Evolutionary conservation across 805 yeast species (phyloP).

Genomic region (Candida sakaeoensis): DNA sequence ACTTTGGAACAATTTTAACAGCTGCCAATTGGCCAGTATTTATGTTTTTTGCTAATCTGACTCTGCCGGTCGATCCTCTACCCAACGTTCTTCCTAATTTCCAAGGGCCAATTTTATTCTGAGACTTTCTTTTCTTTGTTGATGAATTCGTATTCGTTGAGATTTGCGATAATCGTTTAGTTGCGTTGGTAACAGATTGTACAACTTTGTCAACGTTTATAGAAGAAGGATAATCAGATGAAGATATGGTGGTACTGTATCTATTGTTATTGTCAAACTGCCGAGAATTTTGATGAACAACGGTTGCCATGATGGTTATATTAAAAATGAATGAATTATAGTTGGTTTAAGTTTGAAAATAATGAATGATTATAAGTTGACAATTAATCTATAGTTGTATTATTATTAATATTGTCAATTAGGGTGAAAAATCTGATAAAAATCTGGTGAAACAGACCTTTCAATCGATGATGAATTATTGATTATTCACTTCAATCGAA

Average conservation of each 20-base stretch:
- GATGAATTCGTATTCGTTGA: conserved; percentile 41
- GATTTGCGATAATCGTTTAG: conserved; percentile 49
- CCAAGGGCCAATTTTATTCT: conserved; percentile 89
- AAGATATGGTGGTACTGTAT: conserved; percentile 6
- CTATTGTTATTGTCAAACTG: conserved; percentile 14
- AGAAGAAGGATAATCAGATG: conserved; percentile 18
- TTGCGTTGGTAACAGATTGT: conserved; percentile 43
- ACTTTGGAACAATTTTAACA: conserved; percentile 91
- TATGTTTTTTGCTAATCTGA: conserved; percentile 83
- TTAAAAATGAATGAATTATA: conserved; percentile 9
- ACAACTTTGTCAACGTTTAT: conserved; percentile 38
- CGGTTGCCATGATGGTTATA: conserved; percentile 17
- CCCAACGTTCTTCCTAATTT: conserved; percentile 92
- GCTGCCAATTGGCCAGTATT: conserved; percentile 89
- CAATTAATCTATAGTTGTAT: background rate
- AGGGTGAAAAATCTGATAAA: too few species aligned
- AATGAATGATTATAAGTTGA: background rate
- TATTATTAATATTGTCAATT: too few species aligned
- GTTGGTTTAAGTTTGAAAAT: conserved; percentile 9
- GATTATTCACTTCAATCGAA: too few species aligned
- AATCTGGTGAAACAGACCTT: too few species aligned
- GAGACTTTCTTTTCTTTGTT: conserved; percentile 40
- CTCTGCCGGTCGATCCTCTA: conserved; percentile 95
- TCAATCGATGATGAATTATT: too few species aligned
- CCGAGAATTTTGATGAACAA: conserved; percentile 20